Conservation (phyloP, 208 protist genomes). For the Leishmania braziliensis region DNA sequence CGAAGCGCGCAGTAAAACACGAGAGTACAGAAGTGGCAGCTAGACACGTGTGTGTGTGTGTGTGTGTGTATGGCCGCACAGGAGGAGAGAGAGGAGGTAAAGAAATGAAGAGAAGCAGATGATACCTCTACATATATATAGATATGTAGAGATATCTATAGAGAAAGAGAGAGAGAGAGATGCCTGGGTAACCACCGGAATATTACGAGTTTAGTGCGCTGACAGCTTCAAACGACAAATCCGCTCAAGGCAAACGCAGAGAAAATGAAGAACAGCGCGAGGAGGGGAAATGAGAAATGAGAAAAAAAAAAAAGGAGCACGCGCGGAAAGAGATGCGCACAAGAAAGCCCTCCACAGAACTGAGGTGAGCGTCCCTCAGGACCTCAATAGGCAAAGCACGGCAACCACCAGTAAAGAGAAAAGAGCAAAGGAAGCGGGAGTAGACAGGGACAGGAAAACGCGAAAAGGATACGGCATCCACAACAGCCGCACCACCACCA, state of each 20-base stretch:
- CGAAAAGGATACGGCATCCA: too few relatives aligned
- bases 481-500: background rate
- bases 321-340: too few relatives aligned
- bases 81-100: background rate
- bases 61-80: too few relatives aligned
- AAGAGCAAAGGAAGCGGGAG: too few relatives aligned
- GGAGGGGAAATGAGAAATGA: background rate
- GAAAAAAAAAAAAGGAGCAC: background rate
- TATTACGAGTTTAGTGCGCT: background rate
- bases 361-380: too few relatives aligned
- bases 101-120: background rate
- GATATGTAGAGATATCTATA: background rate
- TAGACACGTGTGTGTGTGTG: too few relatives aligned
- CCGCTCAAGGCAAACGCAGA: too few relatives aligned
- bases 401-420: too few relatives aligned
- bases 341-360: too few relatives aligned
- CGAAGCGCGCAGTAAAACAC: background rate
- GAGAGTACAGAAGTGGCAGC: too few relatives aligned
- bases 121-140: background rate
- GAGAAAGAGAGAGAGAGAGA: background rate
- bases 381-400: too few relatives aligned
- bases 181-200: background rate
- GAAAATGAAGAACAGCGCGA: background rate
- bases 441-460: too few relatives aligned
- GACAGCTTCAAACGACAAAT: background rate